Evolutionary conservation across 1,284 basidiomycete genomes (phyloP), one percentile per base, ranked within the genome.

Genomic region (Marasmius tenuissimus): DNA sequence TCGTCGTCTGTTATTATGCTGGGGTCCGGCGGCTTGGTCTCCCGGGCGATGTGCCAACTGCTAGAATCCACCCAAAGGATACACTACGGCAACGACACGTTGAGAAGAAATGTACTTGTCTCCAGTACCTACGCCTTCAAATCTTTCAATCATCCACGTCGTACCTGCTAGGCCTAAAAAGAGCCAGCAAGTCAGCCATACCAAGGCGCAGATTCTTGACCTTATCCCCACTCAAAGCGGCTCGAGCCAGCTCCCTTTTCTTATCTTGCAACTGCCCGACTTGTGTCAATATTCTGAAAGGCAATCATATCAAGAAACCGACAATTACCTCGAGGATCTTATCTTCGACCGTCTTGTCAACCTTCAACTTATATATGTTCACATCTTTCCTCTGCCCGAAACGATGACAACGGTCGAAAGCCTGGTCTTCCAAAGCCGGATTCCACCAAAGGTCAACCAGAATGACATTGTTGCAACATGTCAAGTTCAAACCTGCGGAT

Each of bases 381-480:
- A 98, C 96, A 61, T 91, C 85, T 14, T 89, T 85, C 54, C 81
- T 91, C 77, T 98, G 97, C 10, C 96, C 95, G 58, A 93, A 86
- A 47, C 93, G 86, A 80, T 96, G 94, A 0, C 93, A 91, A 58
- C 97, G 90, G 73, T 98, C 97, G 69, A 97, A 97, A 0, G 96
- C 96, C 79, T 98, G 96, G 66, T 94, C 92, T 83, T 94, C 92
- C 3, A 94, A 80, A 0, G 92, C 93, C 12, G 93, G 92, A 74
- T 96, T 96, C 93, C 95, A 98, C 97, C 97, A 98, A 57, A 97
- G 75, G 72, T 98, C 96, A 63, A 93, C 86, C 4, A 98, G 81
- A 67, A 97, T 92, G 55, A 97, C 96, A 66, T 96, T 93, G 74
- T 95, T 97, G 77, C 97, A 98, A 58, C 88, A 90, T 0, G 96